Evolutionary conservation across 2,329 filamentous ascomycete species (phyloP).

Genomic region (Colletotrichum sp.): DNA sequence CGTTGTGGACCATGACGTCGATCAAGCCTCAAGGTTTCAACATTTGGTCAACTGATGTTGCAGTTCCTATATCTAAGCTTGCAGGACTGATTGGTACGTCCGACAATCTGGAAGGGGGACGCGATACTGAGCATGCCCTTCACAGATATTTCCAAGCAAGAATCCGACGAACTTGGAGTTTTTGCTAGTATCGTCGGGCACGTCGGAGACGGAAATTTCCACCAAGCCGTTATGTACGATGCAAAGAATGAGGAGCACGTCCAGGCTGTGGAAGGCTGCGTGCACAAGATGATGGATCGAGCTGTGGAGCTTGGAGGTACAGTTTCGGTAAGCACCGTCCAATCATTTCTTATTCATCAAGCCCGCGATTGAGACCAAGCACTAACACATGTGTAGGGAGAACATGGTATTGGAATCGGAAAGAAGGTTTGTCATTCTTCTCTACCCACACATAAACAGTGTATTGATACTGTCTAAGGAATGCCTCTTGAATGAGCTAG

Average conservation of each 20-base stretch:
- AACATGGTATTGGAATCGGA: slow-evolving; percentile 73
- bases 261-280: slow-evolving; percentile 56
- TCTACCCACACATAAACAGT: background rate
- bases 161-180: slow-evolving; percentile 67
- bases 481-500: slow-evolving; percentile 67
- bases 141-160: slow-evolving; percentile 66
- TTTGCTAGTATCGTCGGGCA: slow-evolving; percentile 72
- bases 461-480: slow-evolving; percentile 24
- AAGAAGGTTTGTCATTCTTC: slow-evolving; percentile 61
- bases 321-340: slow-evolving; percentile 53
- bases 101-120: background rate
- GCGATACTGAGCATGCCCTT: background rate
- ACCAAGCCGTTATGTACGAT: slow-evolving; percentile 52
- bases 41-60: slow-evolving; percentile 83
- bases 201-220: slow-evolving; percentile 78
- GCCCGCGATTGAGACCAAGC: background rate
- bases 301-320: slow-evolving; percentile 75
- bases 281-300: slow-evolving; percentile 73
- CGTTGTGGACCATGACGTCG: slow-evolving; percentile 74
- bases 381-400: slow-evolving; percentile 45
- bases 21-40: slow-evolving; percentile 63
- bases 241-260: slow-evolving; percentile 56
- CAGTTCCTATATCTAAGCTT: slow-evolving; percentile 74
- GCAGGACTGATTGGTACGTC: slow-evolving; percentile 66
- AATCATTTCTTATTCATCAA: slow-evolving; percentile 35